A percentile compares a stretch with the other conserved stretches of the same genome.
Conservation (phyloP, 1,139 yeast genomes). For the Schizosaccharomyces versatilis region DNA sequence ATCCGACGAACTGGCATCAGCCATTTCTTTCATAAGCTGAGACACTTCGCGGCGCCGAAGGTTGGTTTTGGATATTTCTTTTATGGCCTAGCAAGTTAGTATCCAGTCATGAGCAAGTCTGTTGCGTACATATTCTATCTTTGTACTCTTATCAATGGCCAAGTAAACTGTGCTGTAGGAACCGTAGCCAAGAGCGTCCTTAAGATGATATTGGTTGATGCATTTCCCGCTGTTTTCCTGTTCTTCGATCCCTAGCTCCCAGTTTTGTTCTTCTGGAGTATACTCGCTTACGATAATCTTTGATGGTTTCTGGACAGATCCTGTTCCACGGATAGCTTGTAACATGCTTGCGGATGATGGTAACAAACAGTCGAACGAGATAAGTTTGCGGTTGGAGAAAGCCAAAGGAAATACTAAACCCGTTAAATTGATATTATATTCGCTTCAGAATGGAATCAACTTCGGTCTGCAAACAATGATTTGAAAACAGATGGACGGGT, state of each 20-base stretch:
- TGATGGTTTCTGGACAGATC: too few relatives aligned
- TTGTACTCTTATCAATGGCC: conserved; percentile 35
- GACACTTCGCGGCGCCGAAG: neutral
- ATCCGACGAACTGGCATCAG: neutral
- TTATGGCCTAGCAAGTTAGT: neutral
- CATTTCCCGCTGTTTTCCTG: conserved; percentile 17
- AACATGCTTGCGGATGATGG: too few relatives aligned
- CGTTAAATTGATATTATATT: too few relatives aligned
- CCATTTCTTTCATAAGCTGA: neutral
- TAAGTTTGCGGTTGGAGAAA: too few relatives aligned
- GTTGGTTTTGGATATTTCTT: neutral
- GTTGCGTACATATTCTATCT: conserved; percentile 23
- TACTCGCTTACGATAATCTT: too few relatives aligned
- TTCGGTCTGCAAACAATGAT: too few relatives aligned
- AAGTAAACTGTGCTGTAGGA: conserved; percentile 77
- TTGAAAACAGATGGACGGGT: too few relatives aligned
- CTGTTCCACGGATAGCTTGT: too few relatives aligned
- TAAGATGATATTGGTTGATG: conserved; percentile 33
- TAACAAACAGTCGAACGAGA: too few relatives aligned
- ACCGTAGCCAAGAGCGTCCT: conserved; percentile 56
- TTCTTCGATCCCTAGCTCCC: conserved; percentile 4
- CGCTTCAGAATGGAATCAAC: too few relatives aligned
- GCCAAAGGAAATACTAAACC: too few relatives aligned
- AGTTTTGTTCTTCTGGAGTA: too few relatives aligned
- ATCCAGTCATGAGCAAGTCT: neutral